Conservation (phyloP, 164 flowering plant genomes). For the Piper longum region DNA sequence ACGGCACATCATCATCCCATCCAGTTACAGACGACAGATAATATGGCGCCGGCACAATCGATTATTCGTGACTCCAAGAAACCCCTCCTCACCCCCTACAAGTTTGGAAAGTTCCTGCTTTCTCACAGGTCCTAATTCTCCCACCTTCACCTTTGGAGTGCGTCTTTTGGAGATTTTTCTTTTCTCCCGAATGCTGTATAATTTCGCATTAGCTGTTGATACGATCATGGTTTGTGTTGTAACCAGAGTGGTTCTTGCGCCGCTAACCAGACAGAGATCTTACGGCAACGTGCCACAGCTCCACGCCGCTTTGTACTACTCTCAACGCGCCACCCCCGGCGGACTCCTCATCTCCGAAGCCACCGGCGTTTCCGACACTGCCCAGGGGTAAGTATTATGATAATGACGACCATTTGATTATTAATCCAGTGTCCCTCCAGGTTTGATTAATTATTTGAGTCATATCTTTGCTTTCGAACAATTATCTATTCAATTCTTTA, state of each 20-base stretch:
- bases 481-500: neutral
- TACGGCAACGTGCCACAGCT: slow-evolving; percentile 37
- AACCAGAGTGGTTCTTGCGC: slow-evolving; percentile 42
- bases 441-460: too few relatives aligned
- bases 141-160: too few relatives aligned
- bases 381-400: slow-evolving; percentile 28
- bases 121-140: slow-evolving; percentile 15
- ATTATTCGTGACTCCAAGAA: neutral
- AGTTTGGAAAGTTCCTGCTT: slow-evolving; percentile 17
- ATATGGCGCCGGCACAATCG: too few relatives aligned
- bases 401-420: slow-evolving; percentile 4
- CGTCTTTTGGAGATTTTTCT: too few relatives aligned
- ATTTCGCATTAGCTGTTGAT: neutral
- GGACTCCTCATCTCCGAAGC: slow-evolving; percentile 50
- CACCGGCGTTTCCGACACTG: slow-evolving; percentile 37
- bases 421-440: neutral
- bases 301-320: slow-evolving; percentile 42
- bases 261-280: slow-evolving; percentile 40
- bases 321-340: slow-evolving; percentile 39
- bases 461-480: neutral
- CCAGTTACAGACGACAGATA: too few relatives aligned
- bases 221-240: too few relatives aligned
- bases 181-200: too few relatives aligned
- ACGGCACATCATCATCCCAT: too few relatives aligned
- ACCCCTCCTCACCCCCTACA: slow-evolving; percentile 18